These are phyloP conservation scores for Mortierella sp. DNA, from an alignment of 371 early-diverging fungal species.

Conservation along the genomic window DNA sequence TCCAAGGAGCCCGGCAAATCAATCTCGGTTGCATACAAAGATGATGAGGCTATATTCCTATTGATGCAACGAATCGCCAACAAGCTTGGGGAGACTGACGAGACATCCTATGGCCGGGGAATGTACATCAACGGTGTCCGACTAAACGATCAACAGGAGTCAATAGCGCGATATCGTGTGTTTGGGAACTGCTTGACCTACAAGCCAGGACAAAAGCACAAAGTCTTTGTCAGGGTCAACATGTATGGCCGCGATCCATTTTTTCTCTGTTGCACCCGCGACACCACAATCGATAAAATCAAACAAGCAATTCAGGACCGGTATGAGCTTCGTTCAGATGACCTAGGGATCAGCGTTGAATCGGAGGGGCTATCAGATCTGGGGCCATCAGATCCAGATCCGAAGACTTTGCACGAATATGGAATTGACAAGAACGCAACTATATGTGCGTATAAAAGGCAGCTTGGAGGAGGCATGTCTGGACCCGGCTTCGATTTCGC, in stretches of 20 bases:
- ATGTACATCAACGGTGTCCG: conserved; percentile 16
- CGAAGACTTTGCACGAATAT: conserved; percentile 55
- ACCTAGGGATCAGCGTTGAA: too few species aligned
- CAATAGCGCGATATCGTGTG: conserved; percentile 14
- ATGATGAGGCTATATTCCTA: conserved; percentile 22
- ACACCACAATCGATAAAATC: conserved; percentile 68
- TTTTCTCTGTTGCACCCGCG: neutral
- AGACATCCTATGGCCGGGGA: neutral
- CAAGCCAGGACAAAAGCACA: neutral
- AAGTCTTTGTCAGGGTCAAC: too few species aligned
- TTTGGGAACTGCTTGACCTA: conserved; percentile 21
- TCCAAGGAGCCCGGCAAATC: conserved; percentile 11
- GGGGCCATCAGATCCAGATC: too few species aligned
- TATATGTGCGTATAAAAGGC: conserved; percentile 85
- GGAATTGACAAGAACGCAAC: conserved; percentile 77
- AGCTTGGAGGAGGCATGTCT: conserved; percentile 81
- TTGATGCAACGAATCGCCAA: conserved; percentile 11
- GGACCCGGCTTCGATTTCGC: neutral
- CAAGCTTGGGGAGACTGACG: neutral
- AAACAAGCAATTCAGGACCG: conserved; percentile 60
- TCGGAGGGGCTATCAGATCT: too few species aligned
- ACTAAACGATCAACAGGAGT: conserved; percentile 3
- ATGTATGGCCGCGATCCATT: too few species aligned
- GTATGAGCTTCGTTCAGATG: conserved; percentile 68
- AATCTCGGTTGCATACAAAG: conserved; percentile 6